Percentiles rank a stretch among this genome's conserved stretches.
These are phyloP conservation scores for Favolaschia claudopus DNA, from an alignment of 768 basidiomycete species.

Conservation along the genomic window DNA sequence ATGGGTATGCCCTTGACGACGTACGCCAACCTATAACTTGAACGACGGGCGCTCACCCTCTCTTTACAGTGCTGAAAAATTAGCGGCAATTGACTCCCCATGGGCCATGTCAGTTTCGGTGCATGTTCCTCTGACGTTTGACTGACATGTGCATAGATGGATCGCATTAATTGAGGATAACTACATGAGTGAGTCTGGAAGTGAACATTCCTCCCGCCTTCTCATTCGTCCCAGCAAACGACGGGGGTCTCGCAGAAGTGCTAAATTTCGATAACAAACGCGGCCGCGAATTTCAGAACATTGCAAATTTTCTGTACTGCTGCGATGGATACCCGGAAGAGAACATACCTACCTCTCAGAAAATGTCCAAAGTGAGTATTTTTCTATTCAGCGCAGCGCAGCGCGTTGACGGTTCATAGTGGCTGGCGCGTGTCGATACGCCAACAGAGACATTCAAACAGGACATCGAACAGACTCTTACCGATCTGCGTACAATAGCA, in stretches of 20 bases:
- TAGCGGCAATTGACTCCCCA: conserved; percentile 79
- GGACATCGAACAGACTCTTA: conserved; percentile 60
- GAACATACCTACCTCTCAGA: conserved; percentile 58
- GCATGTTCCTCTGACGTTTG: neutral
- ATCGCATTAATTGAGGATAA: conserved; percentile 59
- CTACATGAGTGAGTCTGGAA: conserved; percentile 2
- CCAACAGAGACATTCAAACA: conserved; percentile 59
- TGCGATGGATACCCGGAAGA: conserved; percentile 62
- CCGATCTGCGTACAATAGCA: conserved; percentile 63
- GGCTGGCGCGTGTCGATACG: conserved; percentile 49
- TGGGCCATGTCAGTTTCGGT: conserved; percentile 57
- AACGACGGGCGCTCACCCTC: neutral
- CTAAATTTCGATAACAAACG: conserved; percentile 73
- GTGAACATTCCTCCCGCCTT: neutral
- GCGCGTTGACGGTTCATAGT: conserved; percentile 24
- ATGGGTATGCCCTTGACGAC: conserved; percentile 77
- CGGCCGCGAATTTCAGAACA: conserved; percentile 78
- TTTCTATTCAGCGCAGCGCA: conserved; percentile 39
- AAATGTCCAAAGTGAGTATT: conserved; percentile 54
- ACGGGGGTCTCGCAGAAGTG: conserved; percentile 62
- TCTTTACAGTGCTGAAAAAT: conserved; percentile 60
- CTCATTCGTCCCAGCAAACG: conserved; percentile 54
- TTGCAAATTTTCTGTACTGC: conserved; percentile 75
- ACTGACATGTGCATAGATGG: conserved; percentile 49
- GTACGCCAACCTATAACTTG: conserved; percentile 41